Evolutionary conservation across 148 eudicot genomes (phyloP).

Genomic region (Chenopodium suecicum): DNA sequence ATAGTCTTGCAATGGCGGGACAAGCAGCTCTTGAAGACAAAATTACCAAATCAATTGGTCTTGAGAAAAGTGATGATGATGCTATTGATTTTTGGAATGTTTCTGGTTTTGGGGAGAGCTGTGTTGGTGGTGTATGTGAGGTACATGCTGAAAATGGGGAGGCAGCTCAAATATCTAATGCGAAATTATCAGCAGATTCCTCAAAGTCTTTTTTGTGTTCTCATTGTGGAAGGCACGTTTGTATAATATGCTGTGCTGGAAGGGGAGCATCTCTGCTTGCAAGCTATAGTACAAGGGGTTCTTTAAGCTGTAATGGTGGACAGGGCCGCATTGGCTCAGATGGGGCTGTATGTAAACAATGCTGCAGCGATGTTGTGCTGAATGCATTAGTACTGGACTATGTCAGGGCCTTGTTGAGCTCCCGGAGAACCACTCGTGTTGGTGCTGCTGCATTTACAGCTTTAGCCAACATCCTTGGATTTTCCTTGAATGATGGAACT

Average conservation of each 20-base stretch:
- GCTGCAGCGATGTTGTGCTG: constrained; percentile 76
- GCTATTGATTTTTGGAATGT: constrained; percentile 89
- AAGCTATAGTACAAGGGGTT: constrained; percentile 46
- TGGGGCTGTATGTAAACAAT: constrained; percentile 76
- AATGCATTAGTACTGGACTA: constrained; percentile 86
- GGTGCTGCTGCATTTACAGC: constrained; percentile 61
- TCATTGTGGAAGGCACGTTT: constrained; percentile 74
- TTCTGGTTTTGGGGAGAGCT: constrained; percentile 58
- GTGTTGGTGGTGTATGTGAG: constrained; percentile 76
- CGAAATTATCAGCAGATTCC: constrained; percentile 32
- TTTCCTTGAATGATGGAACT: constrained; percentile 42
- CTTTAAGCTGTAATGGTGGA: constrained; percentile 44
- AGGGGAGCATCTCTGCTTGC: constrained; percentile 81
- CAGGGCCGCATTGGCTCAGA: constrained; percentile 67
- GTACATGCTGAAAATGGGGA: constrained; percentile 63
- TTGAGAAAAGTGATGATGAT: constrained; percentile 45
- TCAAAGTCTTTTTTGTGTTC: constrained; percentile 53
- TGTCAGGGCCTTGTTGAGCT: constrained; percentile 69
- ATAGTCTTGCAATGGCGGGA: constrained; percentile 75
- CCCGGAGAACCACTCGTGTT: constrained; percentile 61
- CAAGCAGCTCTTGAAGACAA: constrained; percentile 85
- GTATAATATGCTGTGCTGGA: constrained; percentile 88
- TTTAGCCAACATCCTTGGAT: constrained; percentile 62
- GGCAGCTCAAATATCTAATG: constrained; percentile 28
- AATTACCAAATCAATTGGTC: constrained; percentile 69